Evolutionary conservation across 1,284 basidiomycete species (phyloP).

Genomic region (Tetrapyrgos nigripes): DNA sequence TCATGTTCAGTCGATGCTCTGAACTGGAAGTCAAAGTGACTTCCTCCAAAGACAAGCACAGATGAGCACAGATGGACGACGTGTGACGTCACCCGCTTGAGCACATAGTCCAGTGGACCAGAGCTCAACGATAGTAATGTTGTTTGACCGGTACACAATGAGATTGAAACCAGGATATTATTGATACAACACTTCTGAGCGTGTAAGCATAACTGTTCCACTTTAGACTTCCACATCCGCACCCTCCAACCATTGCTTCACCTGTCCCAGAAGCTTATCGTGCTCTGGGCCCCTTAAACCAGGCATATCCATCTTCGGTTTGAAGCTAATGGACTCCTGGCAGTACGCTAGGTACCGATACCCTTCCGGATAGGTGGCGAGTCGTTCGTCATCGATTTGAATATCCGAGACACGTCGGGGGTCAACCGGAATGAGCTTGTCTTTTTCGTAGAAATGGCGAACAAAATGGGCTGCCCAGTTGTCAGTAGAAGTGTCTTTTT

Average conservation of each 20-base stretch:
- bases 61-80: no score
- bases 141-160: no score
- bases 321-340: neutral
- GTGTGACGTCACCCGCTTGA: no score
- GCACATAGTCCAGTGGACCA: no score
- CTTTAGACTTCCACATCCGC: neutral
- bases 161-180: no score
- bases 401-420: conserved; percentile 18
- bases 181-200: no score
- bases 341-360: conserved; percentile 3
- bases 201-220: no score
- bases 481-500: conserved; percentile 11
- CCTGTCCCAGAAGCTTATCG: neutral
- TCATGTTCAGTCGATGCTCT: no score
- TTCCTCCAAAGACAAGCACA: no score
- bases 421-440: conserved; percentile 27
- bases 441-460: conserved; percentile 28
- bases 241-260: neutral
- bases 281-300: neutral
- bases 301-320: neutral
- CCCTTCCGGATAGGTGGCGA: neutral
- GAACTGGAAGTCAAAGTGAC: no score
- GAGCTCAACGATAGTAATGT: no score
- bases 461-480: conserved; percentile 25
- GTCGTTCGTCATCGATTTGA: conserved; percentile 21